Evolutionary conservation across 768 basidiomycete genomes (phyloP).

Genomic region (Amanita muscaria): DNA sequence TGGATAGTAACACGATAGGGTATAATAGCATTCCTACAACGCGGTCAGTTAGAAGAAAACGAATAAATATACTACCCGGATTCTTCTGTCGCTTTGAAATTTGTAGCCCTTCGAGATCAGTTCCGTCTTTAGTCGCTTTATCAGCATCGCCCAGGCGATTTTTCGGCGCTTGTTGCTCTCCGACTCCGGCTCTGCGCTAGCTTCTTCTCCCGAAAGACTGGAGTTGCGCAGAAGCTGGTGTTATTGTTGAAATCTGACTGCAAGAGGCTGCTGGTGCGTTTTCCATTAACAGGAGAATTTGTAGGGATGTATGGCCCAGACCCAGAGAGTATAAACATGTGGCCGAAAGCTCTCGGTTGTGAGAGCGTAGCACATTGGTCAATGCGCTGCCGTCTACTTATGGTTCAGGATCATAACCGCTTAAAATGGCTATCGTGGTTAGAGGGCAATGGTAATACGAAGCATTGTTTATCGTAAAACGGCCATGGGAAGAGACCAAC

Average conservation of each 20-base stretch:
- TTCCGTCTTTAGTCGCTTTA: background rate
- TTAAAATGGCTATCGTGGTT: background rate
- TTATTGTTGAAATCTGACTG: background rate
- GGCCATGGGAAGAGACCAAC: no score
- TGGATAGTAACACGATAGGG: no score
- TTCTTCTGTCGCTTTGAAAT: no score
- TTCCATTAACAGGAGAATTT: conserved; percentile 1
- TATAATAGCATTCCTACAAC: no score
- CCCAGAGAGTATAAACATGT: conserved; percentile 6
- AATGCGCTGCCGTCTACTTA: background rate
- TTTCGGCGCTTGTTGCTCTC: background rate
- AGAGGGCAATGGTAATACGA: conserved; percentile 1
- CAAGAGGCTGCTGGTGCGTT: background rate
- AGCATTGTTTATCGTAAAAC: no score
- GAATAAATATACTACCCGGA: no score
- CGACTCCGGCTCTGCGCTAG: no score
- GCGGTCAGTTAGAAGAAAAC: no score
- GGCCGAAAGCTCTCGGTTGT: background rate
- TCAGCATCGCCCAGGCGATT: no score
- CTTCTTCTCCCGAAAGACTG: no score
- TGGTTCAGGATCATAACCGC: background rate
- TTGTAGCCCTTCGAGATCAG: no score
- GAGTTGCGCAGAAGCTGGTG: conserved; percentile 2
- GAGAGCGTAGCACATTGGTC: background rate
- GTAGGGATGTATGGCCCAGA: no score